Conservation (phyloP, 306 rosid genomes). For the Cucurbita moschata region DNA sequence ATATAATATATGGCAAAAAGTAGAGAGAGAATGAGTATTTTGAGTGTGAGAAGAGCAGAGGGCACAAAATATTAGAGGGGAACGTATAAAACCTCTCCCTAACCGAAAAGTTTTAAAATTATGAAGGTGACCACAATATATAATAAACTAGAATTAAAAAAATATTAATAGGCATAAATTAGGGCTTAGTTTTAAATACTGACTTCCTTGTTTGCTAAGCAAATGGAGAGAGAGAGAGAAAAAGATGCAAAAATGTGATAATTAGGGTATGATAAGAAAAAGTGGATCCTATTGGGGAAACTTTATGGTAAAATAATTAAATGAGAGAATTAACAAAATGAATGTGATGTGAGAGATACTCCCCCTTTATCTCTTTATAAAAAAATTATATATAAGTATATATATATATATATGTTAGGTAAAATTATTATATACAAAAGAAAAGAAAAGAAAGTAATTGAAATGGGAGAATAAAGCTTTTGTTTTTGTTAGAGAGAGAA, state of each 20-base stretch:
- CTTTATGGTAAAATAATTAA: conserved; percentile 4
- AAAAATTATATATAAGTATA: background rate
- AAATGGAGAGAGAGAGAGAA: conserved; percentile 9
- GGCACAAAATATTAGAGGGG: background rate
- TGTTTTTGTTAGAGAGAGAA: conserved; percentile 5
- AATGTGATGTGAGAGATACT: conserved; percentile 1
- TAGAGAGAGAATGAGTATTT: background rate
- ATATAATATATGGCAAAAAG: background rate
- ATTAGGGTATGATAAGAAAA: conserved; percentile 22
- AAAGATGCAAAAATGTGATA: conserved; percentile 13
- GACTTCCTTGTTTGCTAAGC: conserved; percentile 7
- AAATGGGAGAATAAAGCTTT: background rate
- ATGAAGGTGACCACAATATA: too few relatives aligned
- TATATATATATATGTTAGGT: background rate
- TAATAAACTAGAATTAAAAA: background rate
- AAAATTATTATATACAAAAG: background rate
- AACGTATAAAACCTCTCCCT: too few relatives aligned
- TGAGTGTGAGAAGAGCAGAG: conserved; percentile 25
- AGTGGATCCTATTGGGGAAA: conserved; percentile 7
- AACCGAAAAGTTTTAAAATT: too few relatives aligned
- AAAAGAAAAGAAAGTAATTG: background rate
- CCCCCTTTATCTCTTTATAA: background rate
- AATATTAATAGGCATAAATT: conserved; percentile 5
- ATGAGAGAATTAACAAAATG: background rate
- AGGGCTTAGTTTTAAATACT: conserved; percentile 16